Conservation (phyloP, 352 stramenopile species). For the Phytophthora constricta region DNA sequence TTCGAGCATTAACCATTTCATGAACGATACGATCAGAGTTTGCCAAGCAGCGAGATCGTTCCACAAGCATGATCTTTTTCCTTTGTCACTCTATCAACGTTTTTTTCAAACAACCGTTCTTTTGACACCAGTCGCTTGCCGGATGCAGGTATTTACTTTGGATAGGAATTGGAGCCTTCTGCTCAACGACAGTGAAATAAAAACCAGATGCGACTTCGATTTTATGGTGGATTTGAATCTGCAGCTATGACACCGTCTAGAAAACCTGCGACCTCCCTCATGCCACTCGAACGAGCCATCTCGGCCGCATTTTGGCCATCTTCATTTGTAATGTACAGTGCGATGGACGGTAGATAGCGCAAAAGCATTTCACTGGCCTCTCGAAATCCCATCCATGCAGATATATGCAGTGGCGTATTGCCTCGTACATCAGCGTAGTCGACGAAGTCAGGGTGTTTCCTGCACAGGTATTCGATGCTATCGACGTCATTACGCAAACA, state of each 20-base stretch:
- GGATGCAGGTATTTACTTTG: too few species aligned
- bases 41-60: too few species aligned
- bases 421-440: slow-evolving; percentile 70
- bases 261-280: slow-evolving; percentile 25
- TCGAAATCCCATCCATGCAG: slow-evolving; percentile 50
- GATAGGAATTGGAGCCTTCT: too few species aligned
- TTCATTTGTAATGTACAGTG: slow-evolving; percentile 62
- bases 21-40: too few species aligned
- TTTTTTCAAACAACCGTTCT: too few species aligned
- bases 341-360: slow-evolving; percentile 46
- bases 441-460: slow-evolving; percentile 63
- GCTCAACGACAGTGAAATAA: too few species aligned
- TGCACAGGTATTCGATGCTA: slow-evolving; percentile 62
- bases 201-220: too few species aligned
- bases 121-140: too few species aligned
- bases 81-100: too few species aligned
- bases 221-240: slow-evolving; percentile 16
- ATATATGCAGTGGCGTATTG: slow-evolving; percentile 74
- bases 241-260: slow-evolving; percentile 36
- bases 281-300: slow-evolving; percentile 44
- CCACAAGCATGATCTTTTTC: too few species aligned
- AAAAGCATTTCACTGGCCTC: slow-evolving; percentile 45
- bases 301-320: slow-evolving; percentile 53
- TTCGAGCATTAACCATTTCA: too few species aligned
- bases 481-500: slow-evolving; percentile 57